Evolutionary conservation across 164 flowering plant genomes (phyloP).

Genomic region (Annona squamosa): DNA sequence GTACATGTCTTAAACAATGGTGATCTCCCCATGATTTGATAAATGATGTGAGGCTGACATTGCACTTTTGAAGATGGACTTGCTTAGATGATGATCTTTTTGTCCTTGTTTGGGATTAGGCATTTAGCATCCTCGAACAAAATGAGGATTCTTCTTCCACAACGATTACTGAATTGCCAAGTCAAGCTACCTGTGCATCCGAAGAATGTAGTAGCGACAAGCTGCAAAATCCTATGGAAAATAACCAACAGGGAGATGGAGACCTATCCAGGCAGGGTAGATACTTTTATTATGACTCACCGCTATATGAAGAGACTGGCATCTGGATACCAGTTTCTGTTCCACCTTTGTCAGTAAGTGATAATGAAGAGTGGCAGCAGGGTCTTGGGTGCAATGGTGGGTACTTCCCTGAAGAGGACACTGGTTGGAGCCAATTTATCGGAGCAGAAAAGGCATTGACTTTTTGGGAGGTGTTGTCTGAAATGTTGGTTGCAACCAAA

Average conservation of each 20-base stretch:
- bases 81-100: not conserved
- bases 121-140: not conserved
- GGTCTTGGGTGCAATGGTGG: conserved; percentile 59
- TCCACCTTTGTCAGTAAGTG: conserved; percentile 83
- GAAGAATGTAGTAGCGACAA: not conserved
- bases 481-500: conserved; percentile 77
- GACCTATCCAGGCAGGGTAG: conserved; percentile 35
- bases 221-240: too few species aligned
- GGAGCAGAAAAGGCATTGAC: conserved; percentile 71
- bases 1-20: too few species aligned
- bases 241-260: conserved; percentile 1
- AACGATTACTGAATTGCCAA: not conserved
- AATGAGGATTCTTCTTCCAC: not conserved
- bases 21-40: not conserved
- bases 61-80: not conserved
- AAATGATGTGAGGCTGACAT: not conserved
- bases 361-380: conserved; percentile 55
- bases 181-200: not conserved
- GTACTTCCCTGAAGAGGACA: conserved; percentile 73
- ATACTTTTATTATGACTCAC: conserved; percentile 71
- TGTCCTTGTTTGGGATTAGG: not conserved
- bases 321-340: conserved; percentile 96
- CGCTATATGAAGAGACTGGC: conserved; percentile 84
- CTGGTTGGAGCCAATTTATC: conserved; percentile 61
- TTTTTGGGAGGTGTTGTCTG: conserved; percentile 91